phyloP scores from a whole-genome alignment of 331 rosid genomes.

The Pyracantha coccinea region DNA sequence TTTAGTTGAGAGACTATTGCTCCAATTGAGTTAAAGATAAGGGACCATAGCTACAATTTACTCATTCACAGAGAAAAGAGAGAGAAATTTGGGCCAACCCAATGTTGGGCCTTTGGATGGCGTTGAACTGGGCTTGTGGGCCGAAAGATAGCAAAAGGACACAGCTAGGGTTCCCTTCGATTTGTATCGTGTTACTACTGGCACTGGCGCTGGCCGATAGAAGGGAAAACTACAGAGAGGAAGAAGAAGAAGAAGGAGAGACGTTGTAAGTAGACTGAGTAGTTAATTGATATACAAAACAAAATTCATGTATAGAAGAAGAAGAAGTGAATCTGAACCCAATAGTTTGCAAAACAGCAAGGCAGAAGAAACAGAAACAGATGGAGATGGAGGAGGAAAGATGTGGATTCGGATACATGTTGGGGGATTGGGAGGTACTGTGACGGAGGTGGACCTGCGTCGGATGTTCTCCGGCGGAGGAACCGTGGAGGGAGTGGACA shows the following conservation, averaged over 20 bases:
- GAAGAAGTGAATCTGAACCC: background rate
- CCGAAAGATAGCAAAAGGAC: background rate
- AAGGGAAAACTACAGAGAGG: too few relatives aligned
- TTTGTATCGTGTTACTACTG: too few relatives aligned
- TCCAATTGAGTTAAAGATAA: too few relatives aligned
- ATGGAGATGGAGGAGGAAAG: background rate
- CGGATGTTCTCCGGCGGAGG: slow-evolving; percentile 58
- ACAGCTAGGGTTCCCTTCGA: background rate
- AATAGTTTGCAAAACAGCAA: background rate
- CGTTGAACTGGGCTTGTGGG: too few relatives aligned
- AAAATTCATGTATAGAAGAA: background rate
- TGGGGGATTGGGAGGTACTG: slow-evolving; percentile 63
- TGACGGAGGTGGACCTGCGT: slow-evolving; percentile 44
- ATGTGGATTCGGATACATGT: slow-evolving; percentile 41
- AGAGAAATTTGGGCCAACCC: background rate
- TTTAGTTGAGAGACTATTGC: too few relatives aligned
- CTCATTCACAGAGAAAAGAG: too few relatives aligned
- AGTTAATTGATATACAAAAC: background rate
- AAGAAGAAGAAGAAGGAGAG: background rate
- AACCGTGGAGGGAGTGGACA: slow-evolving; percentile 34
- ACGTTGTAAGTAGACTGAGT: too few relatives aligned
- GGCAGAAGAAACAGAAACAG: background rate
- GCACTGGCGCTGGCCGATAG: too few relatives aligned
- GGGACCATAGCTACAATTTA: too few relatives aligned
- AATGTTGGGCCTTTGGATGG: background rate